These are phyloP conservation scores for Lactarius quietus DNA, from an alignment of 768 basidiomycete genomes.

Conservation along the genomic window DNA sequence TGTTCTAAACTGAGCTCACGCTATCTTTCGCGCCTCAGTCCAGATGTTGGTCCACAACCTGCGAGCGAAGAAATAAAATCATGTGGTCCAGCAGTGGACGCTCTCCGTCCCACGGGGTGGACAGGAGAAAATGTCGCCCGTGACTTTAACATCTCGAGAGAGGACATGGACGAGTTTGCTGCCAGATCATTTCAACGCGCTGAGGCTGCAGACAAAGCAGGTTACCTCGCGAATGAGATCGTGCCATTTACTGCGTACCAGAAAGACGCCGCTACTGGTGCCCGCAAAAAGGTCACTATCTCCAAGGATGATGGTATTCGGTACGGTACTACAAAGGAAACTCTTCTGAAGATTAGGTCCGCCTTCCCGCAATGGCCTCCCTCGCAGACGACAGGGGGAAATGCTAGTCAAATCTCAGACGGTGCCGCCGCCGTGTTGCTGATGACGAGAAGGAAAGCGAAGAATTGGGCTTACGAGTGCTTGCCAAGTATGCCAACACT, in stretches of 20 bases:
- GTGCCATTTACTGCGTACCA: constrained; percentile 68
- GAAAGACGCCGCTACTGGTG: constrained; percentile 53
- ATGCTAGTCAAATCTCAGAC: constrained; percentile 83
- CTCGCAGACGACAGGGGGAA: constrained; percentile 73
- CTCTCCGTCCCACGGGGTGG: constrained; percentile 80
- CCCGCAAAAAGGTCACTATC: constrained; percentile 50
- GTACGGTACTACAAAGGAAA: constrained; percentile 65
- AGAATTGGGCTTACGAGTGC: constrained; percentile 62
- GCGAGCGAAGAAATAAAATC: constrained; percentile 60
- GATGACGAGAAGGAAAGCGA: constrained; percentile 79
- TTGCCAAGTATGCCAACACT: constrained; percentile 79
- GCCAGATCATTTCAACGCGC: constrained; percentile 76
- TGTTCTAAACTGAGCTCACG: constrained; percentile 26
- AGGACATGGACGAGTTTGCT: constrained; percentile 73
- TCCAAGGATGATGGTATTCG: constrained; percentile 76
- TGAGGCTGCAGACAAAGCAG: constrained; percentile 64
- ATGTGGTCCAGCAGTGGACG: constrained; percentile 56
- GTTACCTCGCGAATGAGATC: constrained; percentile 66
- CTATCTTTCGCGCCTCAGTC: constrained; percentile 39
- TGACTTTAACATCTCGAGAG: constrained; percentile 67
- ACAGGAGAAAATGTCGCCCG: constrained; percentile 82
- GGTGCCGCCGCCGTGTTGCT: constrained; percentile 78
- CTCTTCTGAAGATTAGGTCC: constrained; percentile 57
- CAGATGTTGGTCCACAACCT: constrained; percentile 57
- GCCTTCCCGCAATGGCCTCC: constrained; percentile 86